phyloP scores from a whole-genome alignment of 192 early-diverging fungal genomes.

The Backusella australiensis region DNA sequence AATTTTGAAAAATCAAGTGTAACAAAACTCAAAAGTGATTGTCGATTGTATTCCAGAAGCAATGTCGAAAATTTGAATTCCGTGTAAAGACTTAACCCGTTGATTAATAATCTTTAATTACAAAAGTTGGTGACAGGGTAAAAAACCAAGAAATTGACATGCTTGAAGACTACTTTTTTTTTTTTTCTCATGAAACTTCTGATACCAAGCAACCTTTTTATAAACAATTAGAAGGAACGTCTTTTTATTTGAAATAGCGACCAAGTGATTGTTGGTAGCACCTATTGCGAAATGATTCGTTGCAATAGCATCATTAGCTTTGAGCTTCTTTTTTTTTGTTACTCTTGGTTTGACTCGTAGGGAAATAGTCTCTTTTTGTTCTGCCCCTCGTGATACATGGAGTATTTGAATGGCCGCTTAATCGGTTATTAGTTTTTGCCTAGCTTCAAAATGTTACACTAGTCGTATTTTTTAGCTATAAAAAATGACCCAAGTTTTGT shows the following conservation, averaged over 20 bases:
- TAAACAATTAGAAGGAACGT: background rate
- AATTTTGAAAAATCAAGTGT: constrained; percentile 4
- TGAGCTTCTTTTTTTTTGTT: background rate
- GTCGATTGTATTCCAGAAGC: background rate
- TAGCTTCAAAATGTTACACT: background rate
- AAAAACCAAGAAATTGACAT: background rate
- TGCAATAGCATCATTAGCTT: background rate
- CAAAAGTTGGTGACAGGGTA: background rate
- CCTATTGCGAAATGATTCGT: background rate
- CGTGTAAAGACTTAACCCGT: background rate
- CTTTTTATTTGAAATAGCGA: background rate
- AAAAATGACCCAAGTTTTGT: background rate
- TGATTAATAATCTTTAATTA: background rate
- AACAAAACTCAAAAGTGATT: background rate
- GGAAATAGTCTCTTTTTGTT: background rate
- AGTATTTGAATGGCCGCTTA: background rate
- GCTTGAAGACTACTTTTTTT: background rate
- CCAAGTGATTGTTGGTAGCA: background rate
- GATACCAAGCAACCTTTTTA: background rate
- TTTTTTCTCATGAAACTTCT: background rate
- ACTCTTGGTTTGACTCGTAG: background rate
- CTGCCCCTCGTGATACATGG: background rate
- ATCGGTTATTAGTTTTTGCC: background rate
- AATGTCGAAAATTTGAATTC: background rate
- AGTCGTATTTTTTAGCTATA: background rate